Evolutionary conservation across 2,329 filamentous ascomycete species (phyloP), one percentile per base, ranked within the genome.

Genomic region (Aspergillus sp.): DNA sequence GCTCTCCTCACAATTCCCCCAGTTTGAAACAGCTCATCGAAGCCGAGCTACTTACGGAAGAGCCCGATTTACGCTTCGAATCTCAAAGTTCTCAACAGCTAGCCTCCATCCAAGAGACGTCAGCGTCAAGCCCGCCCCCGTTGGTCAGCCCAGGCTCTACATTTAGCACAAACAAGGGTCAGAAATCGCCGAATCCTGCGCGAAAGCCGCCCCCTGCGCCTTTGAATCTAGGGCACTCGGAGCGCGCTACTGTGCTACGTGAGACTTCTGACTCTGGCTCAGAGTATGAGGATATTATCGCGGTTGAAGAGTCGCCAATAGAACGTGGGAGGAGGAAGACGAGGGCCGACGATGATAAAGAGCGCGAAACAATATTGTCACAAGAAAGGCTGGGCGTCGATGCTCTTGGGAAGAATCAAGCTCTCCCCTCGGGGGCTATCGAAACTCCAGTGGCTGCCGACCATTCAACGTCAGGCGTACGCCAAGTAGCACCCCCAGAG

Each of bases 141-240:
- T 52, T 66, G 45, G 49, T 64, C 56, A 62, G 64, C 44, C 59
- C 65, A 53, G 58, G 59, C 48, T 65, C 68, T 38, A 36, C 62
- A 4, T 60, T 64, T 18, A 41, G 59, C 20, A 59, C 59, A 43
- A 57, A 58, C n/a, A 63, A 62, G 41, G 58, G 56, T 18, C 60
- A 61, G 38, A 65, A 58, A 54, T 54, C 82, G 9, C 81, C 83
- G 2, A 82, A 86, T 1, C 86, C 88, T 13, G 84, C 85, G 49
- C 85, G 93, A 58, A 97, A 96, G 72, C 85, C 88, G 5, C 92
- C 93, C 3, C 93, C 93, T 47, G 90, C 91, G 12, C 93, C 93
- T 2, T 75, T 98, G 53, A 88, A 93, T 68, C 80, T 98, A 22
- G 82, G 81, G 20, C 76, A 76, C 59, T 70, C 71, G 17, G 73